Percentiles rank a stretch among this genome's conserved stretches.
These are phyloP conservation scores for Agaricus sinodeliciosus DNA, from an alignment of 768 basidiomycete species.

Conservation along the genomic window DNA sequence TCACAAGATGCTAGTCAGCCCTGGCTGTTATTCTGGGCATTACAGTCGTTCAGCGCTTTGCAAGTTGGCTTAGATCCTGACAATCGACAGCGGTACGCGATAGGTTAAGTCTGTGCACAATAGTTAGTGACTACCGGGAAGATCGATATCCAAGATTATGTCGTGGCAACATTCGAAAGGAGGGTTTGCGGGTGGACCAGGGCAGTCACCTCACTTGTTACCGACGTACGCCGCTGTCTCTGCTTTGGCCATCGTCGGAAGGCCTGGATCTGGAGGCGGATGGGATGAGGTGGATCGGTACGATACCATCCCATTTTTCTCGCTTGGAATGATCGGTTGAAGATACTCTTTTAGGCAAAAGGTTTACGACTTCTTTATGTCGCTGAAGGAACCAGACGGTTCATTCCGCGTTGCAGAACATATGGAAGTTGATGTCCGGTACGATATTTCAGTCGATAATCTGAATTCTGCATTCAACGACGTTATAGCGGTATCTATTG, in stretches of 20 bases:
- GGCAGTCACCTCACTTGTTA: constrained; percentile 82
- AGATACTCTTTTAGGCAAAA: constrained; percentile 40
- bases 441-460: constrained; percentile 14
- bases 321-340: neutral
- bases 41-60: constrained; percentile 76
- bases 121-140: constrained; percentile 19
- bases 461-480: neutral
- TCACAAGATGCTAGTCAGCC: constrained; percentile 93
- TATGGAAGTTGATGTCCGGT: constrained; percentile 94
- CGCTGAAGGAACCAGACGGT: constrained; percentile 87
- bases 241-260: constrained; percentile 75
- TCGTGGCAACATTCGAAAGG: constrained; percentile 80
- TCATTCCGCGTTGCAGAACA: constrained; percentile 85
- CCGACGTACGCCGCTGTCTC: constrained; percentile 88
- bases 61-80: constrained; percentile 74
- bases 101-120: neutral
- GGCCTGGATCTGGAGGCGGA: constrained; percentile 64
- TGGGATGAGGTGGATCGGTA: constrained; percentile 87
- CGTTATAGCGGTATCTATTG: constrained; percentile 85
- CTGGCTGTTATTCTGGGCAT: constrained; percentile 91
- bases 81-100: constrained; percentile 64
- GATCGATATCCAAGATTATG: constrained; percentile 76
- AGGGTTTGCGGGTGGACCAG: constrained; percentile 89
- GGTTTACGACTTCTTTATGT: constrained; percentile 86
- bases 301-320: constrained; percentile 12